Percentiles rank a stretch among this genome's conserved stretches.
phyloP scores from a whole-genome alignment of 2,329 filamentous ascomycete genomes.

The Thielaviopsis populi region DNA sequence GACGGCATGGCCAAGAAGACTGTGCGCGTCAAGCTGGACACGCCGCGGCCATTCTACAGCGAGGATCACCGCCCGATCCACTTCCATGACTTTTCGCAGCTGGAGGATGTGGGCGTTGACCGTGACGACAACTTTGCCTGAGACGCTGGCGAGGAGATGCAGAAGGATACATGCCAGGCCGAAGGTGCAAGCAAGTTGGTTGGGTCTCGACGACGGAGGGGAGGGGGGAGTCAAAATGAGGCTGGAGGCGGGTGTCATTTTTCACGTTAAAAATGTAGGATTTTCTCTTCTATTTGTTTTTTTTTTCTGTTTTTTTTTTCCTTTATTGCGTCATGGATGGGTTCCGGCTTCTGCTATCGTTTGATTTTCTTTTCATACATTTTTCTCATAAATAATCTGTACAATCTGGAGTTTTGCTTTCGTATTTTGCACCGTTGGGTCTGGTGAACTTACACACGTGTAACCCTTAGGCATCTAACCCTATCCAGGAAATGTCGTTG shows the following conservation, averaged over 20 bases:
- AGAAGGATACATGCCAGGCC: background rate
- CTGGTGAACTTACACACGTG: background rate
- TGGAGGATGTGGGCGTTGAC: constrained; percentile 95
- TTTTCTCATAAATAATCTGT: background rate
- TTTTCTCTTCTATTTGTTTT: constrained; percentile 1
- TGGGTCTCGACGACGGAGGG: background rate
- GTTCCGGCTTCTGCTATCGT: background rate
- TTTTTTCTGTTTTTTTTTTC: background rate
- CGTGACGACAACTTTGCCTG: constrained; percentile 85
- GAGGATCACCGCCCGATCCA: constrained; percentile 84
- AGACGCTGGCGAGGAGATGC: constrained; percentile 18
- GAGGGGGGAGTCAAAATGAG: background rate
- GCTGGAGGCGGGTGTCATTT: background rate
- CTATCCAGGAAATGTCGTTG: background rate
- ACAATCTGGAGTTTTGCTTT: background rate
- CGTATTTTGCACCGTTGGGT: background rate
- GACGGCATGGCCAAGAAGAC: constrained; percentile 78
- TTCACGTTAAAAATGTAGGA: background rate
- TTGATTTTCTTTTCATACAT: background rate
- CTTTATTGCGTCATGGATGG: background rate
- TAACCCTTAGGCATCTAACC: background rate
- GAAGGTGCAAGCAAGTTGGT: background rate
- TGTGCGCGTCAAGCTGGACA: constrained; percentile 86
- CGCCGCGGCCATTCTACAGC: constrained; percentile 78
- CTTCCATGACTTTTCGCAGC: constrained; percentile 92